Evolutionary conservation across 176 grass and related monocot species (phyloP).

Genomic region (Chloris gayana): DNA sequence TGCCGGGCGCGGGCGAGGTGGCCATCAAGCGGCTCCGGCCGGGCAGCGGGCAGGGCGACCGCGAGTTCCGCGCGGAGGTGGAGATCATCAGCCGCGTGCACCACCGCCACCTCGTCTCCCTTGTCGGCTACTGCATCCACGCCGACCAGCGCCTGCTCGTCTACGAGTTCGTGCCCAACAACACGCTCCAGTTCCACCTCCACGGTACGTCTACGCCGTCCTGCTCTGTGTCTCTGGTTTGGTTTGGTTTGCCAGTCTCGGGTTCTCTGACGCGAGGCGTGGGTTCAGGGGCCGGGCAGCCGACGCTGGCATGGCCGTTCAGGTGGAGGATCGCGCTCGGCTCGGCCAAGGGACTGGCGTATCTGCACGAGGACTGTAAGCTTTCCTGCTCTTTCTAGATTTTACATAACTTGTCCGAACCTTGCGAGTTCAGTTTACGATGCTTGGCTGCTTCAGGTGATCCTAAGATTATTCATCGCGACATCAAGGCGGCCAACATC

Average conservation of each 20-base stretch:
- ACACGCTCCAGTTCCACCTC: slow-evolving; percentile 86
- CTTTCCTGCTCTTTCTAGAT: background rate
- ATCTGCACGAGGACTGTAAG: slow-evolving; percentile 96
- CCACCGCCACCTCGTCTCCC: slow-evolving; percentile 78
- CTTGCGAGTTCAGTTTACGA: background rate
- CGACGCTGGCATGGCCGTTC: slow-evolving; percentile 60
- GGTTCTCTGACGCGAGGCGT: background rate
- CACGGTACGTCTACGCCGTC: slow-evolving; percentile 36
- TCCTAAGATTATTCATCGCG: slow-evolving; percentile 93
- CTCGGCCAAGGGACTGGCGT: slow-evolving; percentile 75
- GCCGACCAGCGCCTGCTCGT: slow-evolving; percentile 74
- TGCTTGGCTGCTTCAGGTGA: slow-evolving; percentile 43
- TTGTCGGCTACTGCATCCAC: slow-evolving; percentile 79
- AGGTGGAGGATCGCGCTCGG: slow-evolving; percentile 82
- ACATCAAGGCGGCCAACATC: slow-evolving; percentile 92
- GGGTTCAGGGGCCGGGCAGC: slow-evolving; percentile 44
- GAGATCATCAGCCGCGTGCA: slow-evolving; percentile 90
- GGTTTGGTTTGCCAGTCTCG: background rate
- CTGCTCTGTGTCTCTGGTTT: background rate
- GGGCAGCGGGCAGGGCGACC: slow-evolving; percentile 77
- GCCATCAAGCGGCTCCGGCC: slow-evolving; percentile 80
- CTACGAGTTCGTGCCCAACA: slow-evolving; percentile 90
- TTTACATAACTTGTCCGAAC: background rate
- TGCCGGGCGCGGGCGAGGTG: slow-evolving; percentile 48
- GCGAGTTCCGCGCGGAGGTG: slow-evolving; percentile 91